A percentile compares a stretch with the other conserved stretches of the same genome.
phyloP scores from a whole-genome alignment of 2,329 filamentous ascomycete genomes.

The Corynespora cassiicola region DNA sequence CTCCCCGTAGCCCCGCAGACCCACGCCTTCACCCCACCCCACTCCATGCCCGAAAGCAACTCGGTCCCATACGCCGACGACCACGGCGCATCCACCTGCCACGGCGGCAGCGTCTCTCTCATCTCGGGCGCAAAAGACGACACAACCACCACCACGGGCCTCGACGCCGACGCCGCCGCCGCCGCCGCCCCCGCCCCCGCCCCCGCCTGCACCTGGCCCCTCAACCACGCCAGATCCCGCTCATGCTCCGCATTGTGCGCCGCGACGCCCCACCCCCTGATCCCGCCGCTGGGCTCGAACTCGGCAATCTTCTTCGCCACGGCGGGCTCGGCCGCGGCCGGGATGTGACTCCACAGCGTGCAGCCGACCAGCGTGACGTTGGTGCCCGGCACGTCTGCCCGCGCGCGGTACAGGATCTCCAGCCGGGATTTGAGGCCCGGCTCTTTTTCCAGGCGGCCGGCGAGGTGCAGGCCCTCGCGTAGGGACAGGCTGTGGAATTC shows the following conservation, averaged over 20 bases:
- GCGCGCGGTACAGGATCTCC: constrained; percentile 52
- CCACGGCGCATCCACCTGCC: constrained; percentile 56
- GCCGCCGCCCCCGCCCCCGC: constrained; percentile 11
- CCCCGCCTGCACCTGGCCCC: constrained; percentile 41
- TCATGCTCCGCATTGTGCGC: constrained; percentile 58
- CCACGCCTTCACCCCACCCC: constrained; percentile 50
- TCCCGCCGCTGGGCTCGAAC: constrained; percentile 54
- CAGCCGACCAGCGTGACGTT: constrained; percentile 62
- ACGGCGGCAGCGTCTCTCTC: constrained; percentile 56
- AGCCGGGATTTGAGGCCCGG: constrained; percentile 41
- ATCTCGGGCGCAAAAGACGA: constrained; percentile 66
- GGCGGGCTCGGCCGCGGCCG: constrained; percentile 43
- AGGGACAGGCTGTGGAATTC: constrained; percentile 35
- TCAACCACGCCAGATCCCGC: constrained; percentile 60
- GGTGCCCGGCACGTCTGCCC: constrained; percentile 50
- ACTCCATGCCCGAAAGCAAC: constrained; percentile 52
- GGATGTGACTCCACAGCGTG: constrained; percentile 63
- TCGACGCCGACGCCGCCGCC: constrained; percentile 7
- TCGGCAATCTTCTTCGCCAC: constrained; percentile 59
- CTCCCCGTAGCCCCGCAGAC: constrained; percentile 56
- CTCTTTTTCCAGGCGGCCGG: constrained; percentile 35
- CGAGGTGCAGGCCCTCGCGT: constrained; percentile 31
- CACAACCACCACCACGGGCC: constrained; percentile 53
- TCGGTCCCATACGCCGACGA: constrained; percentile 62
- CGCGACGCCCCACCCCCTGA: constrained; percentile 59